Evolutionary conservation across 495 filamentous ascomycete genomes (phyloP).

Genomic region (Podospora australis): DNA sequence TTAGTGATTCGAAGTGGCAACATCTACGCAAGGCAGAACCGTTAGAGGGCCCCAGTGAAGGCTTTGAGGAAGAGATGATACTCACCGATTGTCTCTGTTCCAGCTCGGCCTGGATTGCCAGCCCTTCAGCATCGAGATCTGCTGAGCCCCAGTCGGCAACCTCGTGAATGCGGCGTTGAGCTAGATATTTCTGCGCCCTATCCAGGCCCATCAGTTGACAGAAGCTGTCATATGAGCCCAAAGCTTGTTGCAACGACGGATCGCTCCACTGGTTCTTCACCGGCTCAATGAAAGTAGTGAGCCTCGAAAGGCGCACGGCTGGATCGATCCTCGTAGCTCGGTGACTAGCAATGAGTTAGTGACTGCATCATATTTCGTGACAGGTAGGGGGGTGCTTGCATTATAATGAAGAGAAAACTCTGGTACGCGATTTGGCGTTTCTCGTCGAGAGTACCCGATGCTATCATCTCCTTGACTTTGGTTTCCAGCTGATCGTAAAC

Average conservation of each 20-base stretch:
- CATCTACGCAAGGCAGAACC: constrained; percentile 37
- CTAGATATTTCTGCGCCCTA: constrained; percentile 73
- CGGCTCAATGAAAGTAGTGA: constrained; percentile 69
- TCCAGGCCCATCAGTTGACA: constrained; percentile 72
- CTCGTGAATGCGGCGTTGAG: constrained; percentile 62
- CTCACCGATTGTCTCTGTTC: constrained; percentile 63
- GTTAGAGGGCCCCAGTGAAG: not conserved
- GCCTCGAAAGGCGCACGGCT: constrained; percentile 52
- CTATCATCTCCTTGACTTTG: constrained; percentile 74
- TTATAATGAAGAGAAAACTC: constrained; percentile 85
- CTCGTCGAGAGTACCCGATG: constrained; percentile 66
- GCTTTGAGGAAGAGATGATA: not conserved
- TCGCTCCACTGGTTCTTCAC: constrained; percentile 77
- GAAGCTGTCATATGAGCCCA: constrained; percentile 73
- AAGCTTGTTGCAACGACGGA: constrained; percentile 55
- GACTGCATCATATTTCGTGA: no score
- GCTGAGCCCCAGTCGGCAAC: constrained; percentile 77
- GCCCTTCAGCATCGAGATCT: constrained; percentile 70
- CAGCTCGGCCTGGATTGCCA: constrained; percentile 68
- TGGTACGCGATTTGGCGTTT: constrained; percentile 59
- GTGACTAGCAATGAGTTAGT: constrained; percentile 48
- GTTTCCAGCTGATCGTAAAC: constrained; percentile 82
- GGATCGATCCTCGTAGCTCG: constrained; percentile 70
- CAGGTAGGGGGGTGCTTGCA: constrained; percentile 43
- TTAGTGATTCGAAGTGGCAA: constrained; percentile 83